Evolutionary conservation across 225 moss, liverwort and hornwort species (phyloP).

Genomic region (Polytrichum formosum): DNA sequence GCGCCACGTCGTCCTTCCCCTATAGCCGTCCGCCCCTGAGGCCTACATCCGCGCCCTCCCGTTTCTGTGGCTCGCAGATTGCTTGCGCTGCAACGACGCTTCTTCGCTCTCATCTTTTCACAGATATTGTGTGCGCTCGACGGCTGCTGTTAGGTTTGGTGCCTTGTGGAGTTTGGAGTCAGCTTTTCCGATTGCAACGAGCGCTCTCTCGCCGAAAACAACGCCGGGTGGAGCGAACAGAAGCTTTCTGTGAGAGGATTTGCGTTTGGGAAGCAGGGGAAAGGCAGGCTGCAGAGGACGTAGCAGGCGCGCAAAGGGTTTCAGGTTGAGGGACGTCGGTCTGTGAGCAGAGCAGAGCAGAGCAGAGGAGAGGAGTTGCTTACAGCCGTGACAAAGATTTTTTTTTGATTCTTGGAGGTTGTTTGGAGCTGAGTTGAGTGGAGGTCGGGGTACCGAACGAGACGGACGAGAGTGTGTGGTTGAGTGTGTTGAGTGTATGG

Average conservation of each 20-base stretch:
- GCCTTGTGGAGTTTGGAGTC: background rate
- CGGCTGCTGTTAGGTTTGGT: background rate
- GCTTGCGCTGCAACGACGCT: background rate
- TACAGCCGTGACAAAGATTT: no score
- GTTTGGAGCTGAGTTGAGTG: background rate
- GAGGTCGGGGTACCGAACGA: background rate
- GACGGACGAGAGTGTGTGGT: background rate
- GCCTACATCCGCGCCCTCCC: slow-evolving; percentile 2
- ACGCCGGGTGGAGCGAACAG: no score
- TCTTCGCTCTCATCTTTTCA: background rate
- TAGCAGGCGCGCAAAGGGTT: no score
- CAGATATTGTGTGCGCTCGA: background rate
- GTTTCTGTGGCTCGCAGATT: slow-evolving; percentile 1
- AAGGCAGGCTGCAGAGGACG: no score
- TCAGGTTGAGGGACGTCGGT: no score
- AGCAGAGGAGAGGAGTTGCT: no score
- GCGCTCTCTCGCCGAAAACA: background rate
- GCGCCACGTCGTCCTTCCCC: slow-evolving; percentile 8
- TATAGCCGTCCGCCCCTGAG: background rate
- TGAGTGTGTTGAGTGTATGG: background rate
- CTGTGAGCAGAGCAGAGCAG: no score
- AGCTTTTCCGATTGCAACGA: background rate
- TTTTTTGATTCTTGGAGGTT: background rate
- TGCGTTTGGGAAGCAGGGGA: no score
- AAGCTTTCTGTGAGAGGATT: no score